Conservation (phyloP, 768 basidiomycete genomes). For the Suillus bovinus region DNA sequence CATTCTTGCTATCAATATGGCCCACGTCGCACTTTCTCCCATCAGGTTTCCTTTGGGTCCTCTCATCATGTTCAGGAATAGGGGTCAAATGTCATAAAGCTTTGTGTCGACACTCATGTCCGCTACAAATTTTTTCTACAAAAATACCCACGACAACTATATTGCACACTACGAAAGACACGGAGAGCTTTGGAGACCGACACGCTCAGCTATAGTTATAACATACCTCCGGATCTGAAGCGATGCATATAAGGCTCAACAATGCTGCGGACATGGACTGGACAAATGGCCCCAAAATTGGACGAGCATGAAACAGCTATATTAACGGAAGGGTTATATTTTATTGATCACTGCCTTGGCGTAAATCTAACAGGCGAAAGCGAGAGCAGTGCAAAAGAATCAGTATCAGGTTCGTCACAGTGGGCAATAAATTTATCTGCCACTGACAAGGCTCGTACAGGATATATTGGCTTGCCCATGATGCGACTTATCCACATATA, state of each 20-base stretch:
- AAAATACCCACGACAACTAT: conserved; percentile 14
- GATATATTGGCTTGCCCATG: too few relatives aligned
- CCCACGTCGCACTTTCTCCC: neutral
- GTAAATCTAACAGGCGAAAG: conserved; percentile 12
- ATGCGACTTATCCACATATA: neutral
- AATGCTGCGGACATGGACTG: conserved; percentile 4
- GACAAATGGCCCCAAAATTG: conserved; percentile 13
- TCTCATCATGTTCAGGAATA: neutral
- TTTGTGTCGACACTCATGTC: neutral
- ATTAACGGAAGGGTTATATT: conserved; percentile 7
- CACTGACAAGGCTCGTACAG: neutral
- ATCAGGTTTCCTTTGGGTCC: neutral
- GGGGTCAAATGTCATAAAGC: conserved; percentile 17
- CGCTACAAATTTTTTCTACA: neutral
- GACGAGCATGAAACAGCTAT: conserved; percentile 12
- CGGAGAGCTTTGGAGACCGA: conserved; percentile 17
- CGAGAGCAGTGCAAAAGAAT: neutral
- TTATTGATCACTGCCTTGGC: conserved; percentile 1
- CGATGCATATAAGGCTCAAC: neutral
- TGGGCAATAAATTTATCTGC: neutral
- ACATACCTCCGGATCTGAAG: conserved; percentile 19
- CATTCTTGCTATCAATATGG: neutral
- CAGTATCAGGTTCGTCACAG: too few relatives aligned
- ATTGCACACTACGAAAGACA: conserved; percentile 18
- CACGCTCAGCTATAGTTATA: neutral